Percentiles rank a stretch among this genome's conserved stretches.
These are phyloP conservation scores for Saccharomycopsis babjevae DNA, from an alignment of 805 yeast genomes.

Conservation along the genomic window DNA sequence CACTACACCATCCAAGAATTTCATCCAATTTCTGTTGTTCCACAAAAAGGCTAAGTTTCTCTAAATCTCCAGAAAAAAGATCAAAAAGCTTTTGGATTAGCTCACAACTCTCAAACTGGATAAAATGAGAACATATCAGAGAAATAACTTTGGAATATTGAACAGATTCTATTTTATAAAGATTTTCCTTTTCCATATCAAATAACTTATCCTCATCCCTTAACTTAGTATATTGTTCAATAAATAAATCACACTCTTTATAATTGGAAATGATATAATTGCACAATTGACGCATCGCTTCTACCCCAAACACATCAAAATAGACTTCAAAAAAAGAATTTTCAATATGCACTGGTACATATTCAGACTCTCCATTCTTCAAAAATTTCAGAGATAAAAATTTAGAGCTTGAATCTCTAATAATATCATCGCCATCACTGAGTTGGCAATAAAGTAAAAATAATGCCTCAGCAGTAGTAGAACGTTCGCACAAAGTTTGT, in stretches of 20 bases:
- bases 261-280: not conserved
- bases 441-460: slow-evolving; percentile 10
- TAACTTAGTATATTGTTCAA: not conserved
- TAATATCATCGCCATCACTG: slow-evolving; percentile 11
- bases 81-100: not conserved
- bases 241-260: not conserved
- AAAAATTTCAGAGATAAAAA: slow-evolving; percentile 1
- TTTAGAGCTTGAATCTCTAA: slow-evolving; percentile 5
- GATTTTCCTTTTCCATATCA: slow-evolving; percentile 56
- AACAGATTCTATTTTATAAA: slow-evolving; percentile 33
- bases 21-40: slow-evolving; percentile 8
- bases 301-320: not conserved
- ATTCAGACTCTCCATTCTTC: not conserved
- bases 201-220: slow-evolving; percentile 34
- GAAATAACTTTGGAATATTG: not conserved
- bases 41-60: not conserved
- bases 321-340: not conserved
- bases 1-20: slow-evolving; percentile 14
- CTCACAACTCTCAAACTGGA: not conserved
- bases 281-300: slow-evolving; percentile 1
- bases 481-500: slow-evolving; percentile 9
- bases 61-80: not conserved
- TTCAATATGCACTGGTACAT: slow-evolving; percentile 1
- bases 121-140: not conserved
- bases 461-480: slow-evolving; percentile 2